Percentiles rank a stretch among this genome's conserved stretches.
phyloP scores from a whole-genome alignment of 169 alveolate species.

The Plasmodium vinckei region DNA sequence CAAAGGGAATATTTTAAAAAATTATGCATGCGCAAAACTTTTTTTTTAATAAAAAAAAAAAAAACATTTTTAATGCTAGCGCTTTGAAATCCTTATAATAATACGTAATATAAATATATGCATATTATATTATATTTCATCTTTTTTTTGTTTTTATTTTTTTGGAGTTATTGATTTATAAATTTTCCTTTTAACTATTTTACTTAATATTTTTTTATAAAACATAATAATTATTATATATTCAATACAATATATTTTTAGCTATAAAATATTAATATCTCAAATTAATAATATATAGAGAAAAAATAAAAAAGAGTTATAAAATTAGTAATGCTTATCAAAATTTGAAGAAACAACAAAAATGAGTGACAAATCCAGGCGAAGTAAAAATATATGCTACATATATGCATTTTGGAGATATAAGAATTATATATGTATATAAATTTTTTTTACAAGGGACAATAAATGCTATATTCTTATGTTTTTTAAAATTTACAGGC shows the following conservation, averaged over 20 bases:
- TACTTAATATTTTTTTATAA: neutral
- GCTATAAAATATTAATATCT: neutral
- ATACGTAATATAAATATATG: conserved; percentile 5
- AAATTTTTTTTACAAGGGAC: neutral
- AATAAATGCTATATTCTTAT: conserved; percentile 1
- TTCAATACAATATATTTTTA: conserved; percentile 20
- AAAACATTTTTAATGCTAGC: neutral
- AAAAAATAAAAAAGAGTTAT: neutral
- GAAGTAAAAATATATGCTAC: conserved; percentile 28
- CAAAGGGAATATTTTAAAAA: neutral
- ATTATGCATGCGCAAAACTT: conserved; percentile 70
- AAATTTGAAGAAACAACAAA: conserved; percentile 23
- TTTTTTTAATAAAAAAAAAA: conserved; percentile 46
- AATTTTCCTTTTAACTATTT: neutral
- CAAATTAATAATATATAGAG: neutral
- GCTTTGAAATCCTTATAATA: neutral
- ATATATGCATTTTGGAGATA: neutral
- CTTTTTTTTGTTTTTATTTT: conserved; percentile 5
- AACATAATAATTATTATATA: conserved; percentile 10
- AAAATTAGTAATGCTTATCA: conserved; percentile 16
- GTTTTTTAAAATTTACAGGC: conserved; percentile 25
- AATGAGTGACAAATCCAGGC: conserved; percentile 76
- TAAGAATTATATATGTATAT: neutral
- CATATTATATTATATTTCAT: neutral
- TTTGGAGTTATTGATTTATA: conserved; percentile 2